A percentile compares a stretch with the other conserved stretches of the same genome.
Evolutionary conservation across 148 eudicot species (phyloP).

Genomic region (Chenopodium suecicum): DNA sequence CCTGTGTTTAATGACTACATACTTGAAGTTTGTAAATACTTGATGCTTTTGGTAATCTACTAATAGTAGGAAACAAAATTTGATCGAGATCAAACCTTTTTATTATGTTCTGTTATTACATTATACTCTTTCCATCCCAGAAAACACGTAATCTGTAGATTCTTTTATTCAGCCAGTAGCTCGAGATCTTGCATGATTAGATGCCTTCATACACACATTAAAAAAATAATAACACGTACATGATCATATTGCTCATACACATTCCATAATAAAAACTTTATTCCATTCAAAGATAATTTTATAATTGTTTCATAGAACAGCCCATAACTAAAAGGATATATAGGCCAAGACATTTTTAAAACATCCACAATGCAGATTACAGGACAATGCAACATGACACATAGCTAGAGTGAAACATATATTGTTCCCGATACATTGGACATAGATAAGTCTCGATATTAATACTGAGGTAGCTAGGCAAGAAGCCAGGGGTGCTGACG

Average conservation of each 20-base stretch:
- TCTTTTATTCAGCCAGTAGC: background rate
- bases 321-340: background rate
- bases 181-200: background rate
- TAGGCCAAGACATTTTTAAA: background rate
- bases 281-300: background rate
- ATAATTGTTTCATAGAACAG: background rate
- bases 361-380: background rate
- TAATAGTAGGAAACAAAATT: background rate
- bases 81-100: background rate
- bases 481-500: background rate
- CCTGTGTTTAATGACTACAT: background rate
- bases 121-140: background rate
- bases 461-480: background rate
- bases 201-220: background rate
- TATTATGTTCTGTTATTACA: background rate
- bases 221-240: background rate
- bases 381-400: background rate
- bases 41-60: background rate
- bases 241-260: background rate
- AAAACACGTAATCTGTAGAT: background rate
- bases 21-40: conserved; percentile 14
- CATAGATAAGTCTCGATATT: background rate
- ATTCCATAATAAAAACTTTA: background rate
- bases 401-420: background rate
- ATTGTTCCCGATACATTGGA: background rate